phyloP scores from a whole-genome alignment of 2,329 filamentous ascomycete genomes.

The Hypoxylon sp. region DNA sequence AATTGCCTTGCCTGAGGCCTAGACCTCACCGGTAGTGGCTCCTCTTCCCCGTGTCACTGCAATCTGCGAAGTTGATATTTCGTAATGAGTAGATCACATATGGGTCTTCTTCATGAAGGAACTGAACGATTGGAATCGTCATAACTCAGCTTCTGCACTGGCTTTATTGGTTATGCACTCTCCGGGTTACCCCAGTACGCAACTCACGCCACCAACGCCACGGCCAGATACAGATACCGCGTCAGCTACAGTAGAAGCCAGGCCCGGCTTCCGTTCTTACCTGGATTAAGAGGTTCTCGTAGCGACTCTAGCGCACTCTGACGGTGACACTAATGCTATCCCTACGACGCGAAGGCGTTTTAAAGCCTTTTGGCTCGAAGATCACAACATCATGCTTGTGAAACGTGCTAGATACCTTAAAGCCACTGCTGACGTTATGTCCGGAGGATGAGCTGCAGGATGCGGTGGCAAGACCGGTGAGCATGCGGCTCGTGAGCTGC shows the following conservation, averaged over 20 bases:
- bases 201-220: neutral
- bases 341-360: neutral
- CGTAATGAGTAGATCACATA: neutral
- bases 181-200: neutral
- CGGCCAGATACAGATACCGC: too few species aligned
- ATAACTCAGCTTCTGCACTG: neutral
- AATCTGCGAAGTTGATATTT: neutral
- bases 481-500: constrained; percentile 1
- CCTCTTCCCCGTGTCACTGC: neutral
- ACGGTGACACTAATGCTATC: neutral
- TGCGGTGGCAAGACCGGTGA: neutral
- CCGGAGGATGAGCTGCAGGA: neutral
- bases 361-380: neutral
- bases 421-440: neutral
- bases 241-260: too few species aligned
- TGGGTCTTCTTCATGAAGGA: neutral
- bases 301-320: neutral
- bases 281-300: neutral
- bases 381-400: neutral
- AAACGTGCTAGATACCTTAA: neutral
- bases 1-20: neutral
- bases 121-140: neutral
- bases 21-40: neutral
- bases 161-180: neutral
- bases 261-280: too few species aligned